Percentiles rank a stretch among this genome's conserved stretches.
phyloP scores from a whole-genome alignment of 371 early-diverging fungal species.

The Mycotypha africana region DNA sequence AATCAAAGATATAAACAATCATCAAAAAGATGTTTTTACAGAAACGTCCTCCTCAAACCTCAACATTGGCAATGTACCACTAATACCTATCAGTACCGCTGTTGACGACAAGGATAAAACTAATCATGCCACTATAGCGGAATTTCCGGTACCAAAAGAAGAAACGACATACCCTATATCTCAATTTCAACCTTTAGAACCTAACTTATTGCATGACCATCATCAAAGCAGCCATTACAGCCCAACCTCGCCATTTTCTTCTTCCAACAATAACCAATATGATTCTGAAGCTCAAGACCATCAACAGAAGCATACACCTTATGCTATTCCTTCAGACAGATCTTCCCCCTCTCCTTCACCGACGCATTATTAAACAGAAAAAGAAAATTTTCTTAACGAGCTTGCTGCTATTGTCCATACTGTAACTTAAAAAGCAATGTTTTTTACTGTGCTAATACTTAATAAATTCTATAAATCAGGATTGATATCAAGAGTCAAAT shows the following conservation, averaged over 20 bases:
- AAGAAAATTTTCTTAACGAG: no score
- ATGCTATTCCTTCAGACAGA: neutral
- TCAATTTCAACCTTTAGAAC: conserved; percentile 9
- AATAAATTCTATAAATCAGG: no score
- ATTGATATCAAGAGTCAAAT: no score
- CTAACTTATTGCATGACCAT: conserved; percentile 8
- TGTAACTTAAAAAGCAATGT: no score
- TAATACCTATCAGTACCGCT: no score
- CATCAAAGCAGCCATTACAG: conserved; percentile 20
- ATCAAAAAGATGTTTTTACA: conserved; percentile 1
- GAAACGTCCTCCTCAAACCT: neutral
- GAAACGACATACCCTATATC: neutral
- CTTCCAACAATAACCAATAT: no score
- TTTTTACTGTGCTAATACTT: no score
- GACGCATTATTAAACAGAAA: neutral
- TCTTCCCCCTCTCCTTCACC: neutral
- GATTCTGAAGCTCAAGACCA: neutral
- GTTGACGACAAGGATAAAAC: no score
- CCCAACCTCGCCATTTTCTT: neutral
- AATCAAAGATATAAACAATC: neutral
- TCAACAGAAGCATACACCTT: neutral
- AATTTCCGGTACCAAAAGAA: neutral
- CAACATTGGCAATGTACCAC: conserved; percentile 3
- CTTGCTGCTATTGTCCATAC: no score
- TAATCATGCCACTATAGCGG: no score